These are phyloP conservation scores for Inga laurina DNA, from an alignment of 306 rosid species.

Conservation along the genomic window DNA sequence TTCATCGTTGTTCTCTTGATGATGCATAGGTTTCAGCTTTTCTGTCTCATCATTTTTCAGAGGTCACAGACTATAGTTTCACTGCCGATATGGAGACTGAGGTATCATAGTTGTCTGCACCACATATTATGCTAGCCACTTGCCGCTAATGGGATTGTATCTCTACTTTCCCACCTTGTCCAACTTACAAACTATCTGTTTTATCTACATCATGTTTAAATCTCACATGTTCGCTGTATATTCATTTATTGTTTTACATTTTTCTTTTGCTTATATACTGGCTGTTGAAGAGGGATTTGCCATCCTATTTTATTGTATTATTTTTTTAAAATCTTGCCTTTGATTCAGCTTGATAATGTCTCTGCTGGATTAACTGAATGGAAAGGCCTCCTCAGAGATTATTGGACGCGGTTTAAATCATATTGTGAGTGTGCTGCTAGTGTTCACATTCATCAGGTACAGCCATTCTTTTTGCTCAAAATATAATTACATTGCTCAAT, in stretches of 20 bases:
- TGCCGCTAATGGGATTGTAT: not conserved
- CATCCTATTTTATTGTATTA: conserved; percentile 12
- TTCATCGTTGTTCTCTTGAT: conserved; percentile 33
- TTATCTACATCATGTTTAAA: conserved; percentile 2
- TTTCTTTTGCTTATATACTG: not conserved
- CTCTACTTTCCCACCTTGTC: not conserved
- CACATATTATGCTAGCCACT: not conserved
- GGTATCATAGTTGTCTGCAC: conserved; percentile 47
- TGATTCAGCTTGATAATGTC: conserved; percentile 90
- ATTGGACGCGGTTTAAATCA: conserved; percentile 90
- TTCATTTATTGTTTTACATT: not conserved
- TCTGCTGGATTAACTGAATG: conserved; percentile 95
- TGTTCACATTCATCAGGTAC: conserved; percentile 92
- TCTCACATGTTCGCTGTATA: not conserved
- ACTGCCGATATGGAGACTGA: conserved; percentile 99
- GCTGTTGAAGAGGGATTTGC: conserved; percentile 13
- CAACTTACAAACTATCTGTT: not conserved
- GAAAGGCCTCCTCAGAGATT: conserved; percentile 96
- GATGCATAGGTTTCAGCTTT: conserved; percentile 85
- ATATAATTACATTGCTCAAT: conserved; percentile 17
- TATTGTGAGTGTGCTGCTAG: conserved; percentile 67
- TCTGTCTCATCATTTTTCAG: conserved; percentile 88
- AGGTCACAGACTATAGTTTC: conserved; percentile 92
- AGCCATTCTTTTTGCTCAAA: conserved; percentile 15
- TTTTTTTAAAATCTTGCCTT: conserved; percentile 17